Conservation (phyloP, 768 basidiomycete species). For the Dacryopinax spathularia region DNA sequence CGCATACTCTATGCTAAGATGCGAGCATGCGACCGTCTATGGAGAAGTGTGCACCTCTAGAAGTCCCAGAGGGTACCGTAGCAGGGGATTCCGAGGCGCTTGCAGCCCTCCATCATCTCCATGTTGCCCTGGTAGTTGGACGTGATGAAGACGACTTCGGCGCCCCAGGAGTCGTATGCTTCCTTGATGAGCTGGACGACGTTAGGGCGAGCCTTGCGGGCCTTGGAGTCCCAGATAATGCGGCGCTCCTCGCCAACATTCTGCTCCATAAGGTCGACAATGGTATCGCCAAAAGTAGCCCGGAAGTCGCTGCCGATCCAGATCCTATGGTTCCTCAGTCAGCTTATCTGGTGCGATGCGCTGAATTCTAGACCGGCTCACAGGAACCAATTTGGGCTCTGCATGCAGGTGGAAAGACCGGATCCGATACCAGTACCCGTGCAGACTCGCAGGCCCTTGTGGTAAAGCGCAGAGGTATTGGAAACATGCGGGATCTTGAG, state of each 20-base stretch:
- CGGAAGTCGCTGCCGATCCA: slow-evolving; percentile 76
- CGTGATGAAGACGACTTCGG: slow-evolving; percentile 75
- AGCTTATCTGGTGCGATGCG: neutral
- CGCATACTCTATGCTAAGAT: neutral
- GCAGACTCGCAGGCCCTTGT: slow-evolving; percentile 64
- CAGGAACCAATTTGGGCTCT: slow-evolving; percentile 55
- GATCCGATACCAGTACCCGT: slow-evolving; percentile 73
- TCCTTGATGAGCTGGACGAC: slow-evolving; percentile 63
- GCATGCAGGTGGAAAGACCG: slow-evolving; percentile 63
- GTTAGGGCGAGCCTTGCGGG: slow-evolving; percentile 55
- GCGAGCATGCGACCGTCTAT: slow-evolving; percentile 19
- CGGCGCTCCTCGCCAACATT: slow-evolving; percentile 61
- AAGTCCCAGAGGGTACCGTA: slow-evolving; percentile 65
- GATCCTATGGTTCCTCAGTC: slow-evolving; percentile 53
- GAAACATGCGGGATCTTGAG: slow-evolving; percentile 60
- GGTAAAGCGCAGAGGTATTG: slow-evolving; percentile 67
- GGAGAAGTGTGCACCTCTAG: slow-evolving; percentile 19
- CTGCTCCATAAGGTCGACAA: slow-evolving; percentile 54
- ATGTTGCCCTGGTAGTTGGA: slow-evolving; percentile 68
- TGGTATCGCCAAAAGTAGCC: slow-evolving; percentile 71
- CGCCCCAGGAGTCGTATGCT: slow-evolving; percentile 51
- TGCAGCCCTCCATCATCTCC: slow-evolving; percentile 69
- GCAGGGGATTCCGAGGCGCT: slow-evolving; percentile 45
- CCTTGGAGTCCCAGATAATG: slow-evolving; percentile 64
- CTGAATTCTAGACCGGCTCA: slow-evolving; percentile 7